A percentile compares a stretch with the other conserved stretches of the same genome.
phyloP scores from a whole-genome alignment of 2,329 filamentous ascomycete species.

The Coccinonectria pachysandricola region DNA sequence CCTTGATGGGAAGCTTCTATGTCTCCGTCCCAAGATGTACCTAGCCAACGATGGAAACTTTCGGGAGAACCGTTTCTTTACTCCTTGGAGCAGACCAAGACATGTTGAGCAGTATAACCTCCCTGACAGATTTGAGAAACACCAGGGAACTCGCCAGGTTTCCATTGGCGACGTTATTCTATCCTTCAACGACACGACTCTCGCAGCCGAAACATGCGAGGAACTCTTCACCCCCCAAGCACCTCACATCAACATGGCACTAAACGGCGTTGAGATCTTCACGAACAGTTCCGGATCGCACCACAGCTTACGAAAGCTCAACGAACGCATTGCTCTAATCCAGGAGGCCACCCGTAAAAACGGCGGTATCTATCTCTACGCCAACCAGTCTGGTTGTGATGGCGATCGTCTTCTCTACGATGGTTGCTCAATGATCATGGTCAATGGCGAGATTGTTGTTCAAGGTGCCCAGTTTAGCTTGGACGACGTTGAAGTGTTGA shows the following conservation, averaged over 20 bases:
- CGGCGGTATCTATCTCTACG: conserved; percentile 45
- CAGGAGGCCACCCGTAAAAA: conserved; percentile 52
- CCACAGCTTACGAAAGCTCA: conserved; percentile 53
- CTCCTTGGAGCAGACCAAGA: conserved; percentile 27
- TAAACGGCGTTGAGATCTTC: conserved; percentile 59
- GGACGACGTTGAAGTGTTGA: conserved; percentile 55
- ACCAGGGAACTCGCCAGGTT: conserved; percentile 29
- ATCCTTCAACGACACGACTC: conserved; percentile 27
- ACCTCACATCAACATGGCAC: conserved; percentile 10
- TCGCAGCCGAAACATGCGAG: conserved; percentile 32
- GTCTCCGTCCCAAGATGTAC: conserved; percentile 61
- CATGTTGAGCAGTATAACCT: conserved; percentile 29
- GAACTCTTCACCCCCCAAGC: conserved; percentile 19
- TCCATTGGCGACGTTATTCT: conserved; percentile 32
- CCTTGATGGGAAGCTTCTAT: conserved; percentile 53
- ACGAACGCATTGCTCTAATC: conserved; percentile 54
- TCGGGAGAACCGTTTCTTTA: conserved; percentile 31
- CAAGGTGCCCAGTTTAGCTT: conserved; percentile 55
- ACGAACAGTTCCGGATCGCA: conserved; percentile 44
- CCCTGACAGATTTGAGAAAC: conserved; percentile 45
- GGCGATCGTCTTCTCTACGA: conserved; percentile 30
- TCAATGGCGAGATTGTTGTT: conserved; percentile 52
- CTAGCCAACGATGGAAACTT: conserved; percentile 57
- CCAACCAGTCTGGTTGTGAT: conserved; percentile 36
- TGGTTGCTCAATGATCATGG: conserved; percentile 52